Conservation (phyloP, 2,329 filamentous ascomycete genomes). For the Xylariaceae sp. region DNA sequence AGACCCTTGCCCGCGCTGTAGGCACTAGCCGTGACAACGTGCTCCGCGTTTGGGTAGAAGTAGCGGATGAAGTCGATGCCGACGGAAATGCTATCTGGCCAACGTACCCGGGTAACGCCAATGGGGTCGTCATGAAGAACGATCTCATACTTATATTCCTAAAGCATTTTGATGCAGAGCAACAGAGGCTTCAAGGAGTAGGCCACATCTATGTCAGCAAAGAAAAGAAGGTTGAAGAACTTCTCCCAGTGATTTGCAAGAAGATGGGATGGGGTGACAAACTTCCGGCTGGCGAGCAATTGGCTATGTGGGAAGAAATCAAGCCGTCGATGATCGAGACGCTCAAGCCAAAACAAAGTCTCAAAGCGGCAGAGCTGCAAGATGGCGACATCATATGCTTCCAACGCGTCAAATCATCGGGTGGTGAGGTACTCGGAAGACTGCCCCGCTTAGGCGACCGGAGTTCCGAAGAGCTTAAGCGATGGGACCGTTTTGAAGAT, state of each 20-base stretch:
- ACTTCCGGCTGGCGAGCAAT: constrained; percentile 55
- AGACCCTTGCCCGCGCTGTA: constrained; percentile 50
- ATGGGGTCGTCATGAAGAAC: constrained; percentile 52
- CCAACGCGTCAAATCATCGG: constrained; percentile 56
- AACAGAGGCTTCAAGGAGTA: constrained; percentile 69
- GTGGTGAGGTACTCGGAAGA: constrained; percentile 35
- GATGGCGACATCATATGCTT: constrained; percentile 97
- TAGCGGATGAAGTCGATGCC: constrained; percentile 58
- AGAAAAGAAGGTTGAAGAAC: constrained; percentile 80
- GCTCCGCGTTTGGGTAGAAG: constrained; percentile 84
- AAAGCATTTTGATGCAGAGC: constrained; percentile 80
- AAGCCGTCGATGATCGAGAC: constrained; percentile 96
- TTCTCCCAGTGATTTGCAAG: constrained; percentile 70
- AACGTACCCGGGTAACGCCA: constrained; percentile 53
- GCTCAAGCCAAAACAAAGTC: constrained; percentile 83
- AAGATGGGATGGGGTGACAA: constrained; percentile 84
- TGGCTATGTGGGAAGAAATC: constrained; percentile 89
- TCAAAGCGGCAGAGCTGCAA: constrained; percentile 89
- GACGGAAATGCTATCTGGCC: constrained; percentile 71
- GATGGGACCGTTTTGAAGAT: constrained; percentile 57
- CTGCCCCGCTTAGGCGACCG: constrained; percentile 37
- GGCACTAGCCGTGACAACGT: constrained; percentile 59
- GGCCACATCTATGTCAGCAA: constrained; percentile 84
- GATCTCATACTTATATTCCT: constrained; percentile 78
- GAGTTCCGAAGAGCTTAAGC: constrained; percentile 37